A percentile compares a stretch with the other conserved stretches of the same genome.
Conservation (phyloP, 345 rosid species). For the Psidium guajava region DNA sequence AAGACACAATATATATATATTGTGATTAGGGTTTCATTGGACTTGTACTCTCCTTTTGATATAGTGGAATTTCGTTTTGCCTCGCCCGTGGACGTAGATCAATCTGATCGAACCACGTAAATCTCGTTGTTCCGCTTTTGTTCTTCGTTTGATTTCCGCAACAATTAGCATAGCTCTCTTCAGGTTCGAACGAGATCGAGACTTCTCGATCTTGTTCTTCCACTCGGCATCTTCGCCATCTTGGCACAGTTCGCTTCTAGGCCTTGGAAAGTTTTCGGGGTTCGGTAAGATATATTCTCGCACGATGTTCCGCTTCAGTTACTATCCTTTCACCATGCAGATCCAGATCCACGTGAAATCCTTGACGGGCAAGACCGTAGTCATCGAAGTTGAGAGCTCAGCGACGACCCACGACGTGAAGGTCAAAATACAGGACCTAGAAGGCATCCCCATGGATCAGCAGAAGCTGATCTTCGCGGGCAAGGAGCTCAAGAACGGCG, state of each 20-base stretch:
- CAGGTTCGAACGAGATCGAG: not conserved
- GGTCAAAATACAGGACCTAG: not conserved
- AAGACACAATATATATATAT: too few species aligned
- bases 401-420: not conserved
- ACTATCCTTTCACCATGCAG: not conserved
- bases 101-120: too few species aligned
- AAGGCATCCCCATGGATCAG: not conserved
- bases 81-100: too few species aligned
- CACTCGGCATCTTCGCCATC: not conserved
- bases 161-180: too few species aligned
- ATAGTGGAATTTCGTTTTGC: too few species aligned
- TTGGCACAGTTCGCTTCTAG: not conserved
- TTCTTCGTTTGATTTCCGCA: too few species aligned
- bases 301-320: not conserved
- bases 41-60: too few species aligned
- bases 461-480: not conserved
- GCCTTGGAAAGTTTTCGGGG: not conserved
- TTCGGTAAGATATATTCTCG: not conserved
- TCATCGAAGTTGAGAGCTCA: not conserved
- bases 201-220: not conserved
- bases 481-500: not conserved
- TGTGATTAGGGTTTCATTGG: too few species aligned
- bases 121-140: too few species aligned
- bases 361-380: not conserved
- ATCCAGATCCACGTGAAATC: not conserved